These are phyloP conservation scores for Zygoascus flipseniorum DNA, from an alignment of 805 yeast species.

Conservation along the genomic window DNA sequence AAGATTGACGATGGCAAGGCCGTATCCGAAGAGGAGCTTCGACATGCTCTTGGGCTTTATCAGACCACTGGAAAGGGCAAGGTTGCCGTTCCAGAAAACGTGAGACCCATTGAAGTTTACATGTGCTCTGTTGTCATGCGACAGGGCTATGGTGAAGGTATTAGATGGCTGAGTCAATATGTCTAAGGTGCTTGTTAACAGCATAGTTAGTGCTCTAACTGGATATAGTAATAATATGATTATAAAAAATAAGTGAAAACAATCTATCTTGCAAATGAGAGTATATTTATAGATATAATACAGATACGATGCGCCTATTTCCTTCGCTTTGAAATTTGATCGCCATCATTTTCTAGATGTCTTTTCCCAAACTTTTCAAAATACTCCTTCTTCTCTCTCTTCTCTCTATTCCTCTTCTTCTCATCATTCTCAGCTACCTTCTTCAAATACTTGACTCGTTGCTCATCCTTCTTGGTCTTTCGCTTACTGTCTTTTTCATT, in stretches of 20 bases:
- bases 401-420: conserved; percentile 61
- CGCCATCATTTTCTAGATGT: conserved; percentile 2
- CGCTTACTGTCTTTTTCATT: conserved; percentile 79
- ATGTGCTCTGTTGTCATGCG: conserved; percentile 99
- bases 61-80: conserved; percentile 87
- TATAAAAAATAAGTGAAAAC: not conserved
- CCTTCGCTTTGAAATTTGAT: not conserved
- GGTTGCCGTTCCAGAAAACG: conserved; percentile 53
- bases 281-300: not conserved
- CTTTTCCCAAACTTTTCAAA: conserved; percentile 44
- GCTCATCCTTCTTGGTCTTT: conserved; percentile 60
- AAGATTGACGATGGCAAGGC: conserved; percentile 93
- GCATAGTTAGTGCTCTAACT: no score
- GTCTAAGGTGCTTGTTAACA: conserved; percentile 38
- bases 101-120: conserved; percentile 89
- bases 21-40: conserved; percentile 88
- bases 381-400: conserved; percentile 78
- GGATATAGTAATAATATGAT: not conserved
- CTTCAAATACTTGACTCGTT: conserved; percentile 67
- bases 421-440: conserved; percentile 69
- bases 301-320: not conserved
- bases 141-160: conserved; percentile 97
- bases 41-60: conserved; percentile 79
- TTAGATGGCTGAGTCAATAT: conserved; percentile 96
- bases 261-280: not conserved